These are phyloP conservation scores for Colletotrichum somersetense DNA, from an alignment of 2,329 filamentous ascomycete species.

Conservation along the genomic window DNA sequence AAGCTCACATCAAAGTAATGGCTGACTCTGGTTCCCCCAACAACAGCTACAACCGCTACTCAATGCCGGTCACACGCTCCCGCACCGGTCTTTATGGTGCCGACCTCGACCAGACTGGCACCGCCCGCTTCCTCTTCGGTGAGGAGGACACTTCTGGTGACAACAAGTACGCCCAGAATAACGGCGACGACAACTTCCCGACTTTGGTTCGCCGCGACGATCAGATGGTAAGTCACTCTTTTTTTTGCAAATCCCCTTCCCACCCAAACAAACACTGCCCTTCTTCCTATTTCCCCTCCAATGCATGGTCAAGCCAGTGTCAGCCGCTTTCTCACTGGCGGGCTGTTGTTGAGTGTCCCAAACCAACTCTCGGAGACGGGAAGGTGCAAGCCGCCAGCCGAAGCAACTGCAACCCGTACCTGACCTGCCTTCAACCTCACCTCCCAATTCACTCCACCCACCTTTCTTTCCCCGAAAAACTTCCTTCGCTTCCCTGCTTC, in stretches of 20 bases:
- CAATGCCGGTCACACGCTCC: slow-evolving; percentile 86
- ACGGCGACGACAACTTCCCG: slow-evolving; percentile 87
- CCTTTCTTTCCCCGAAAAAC: not conserved
- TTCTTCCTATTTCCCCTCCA: not conserved
- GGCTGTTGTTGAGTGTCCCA: not conserved
- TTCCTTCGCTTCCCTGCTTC: not conserved
- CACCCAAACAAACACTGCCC: not conserved
- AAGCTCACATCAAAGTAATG: slow-evolving; percentile 14
- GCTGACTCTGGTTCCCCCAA: slow-evolving; percentile 42
- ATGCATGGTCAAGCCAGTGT: slow-evolving; percentile 21
- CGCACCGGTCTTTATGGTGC: slow-evolving; percentile 76
- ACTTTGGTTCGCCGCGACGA: slow-evolving; percentile 79
- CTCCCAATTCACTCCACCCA: slow-evolving; percentile 1
- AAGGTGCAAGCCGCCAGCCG: slow-evolving; percentile 26
- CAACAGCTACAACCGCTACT: slow-evolving; percentile 86
- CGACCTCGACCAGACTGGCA: slow-evolving; percentile 85
- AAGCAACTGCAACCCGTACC: slow-evolving; percentile 1
- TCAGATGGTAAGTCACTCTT: slow-evolving; percentile 63
- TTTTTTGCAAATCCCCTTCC: not conserved
- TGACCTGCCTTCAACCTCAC: slow-evolving; percentile 28
- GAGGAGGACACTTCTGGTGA: slow-evolving; percentile 79
- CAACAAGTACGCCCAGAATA: slow-evolving; percentile 77
- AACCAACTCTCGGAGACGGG: not conserved
- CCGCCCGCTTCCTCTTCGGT: slow-evolving; percentile 86
- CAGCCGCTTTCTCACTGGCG: not conserved